phyloP scores from a whole-genome alignment of 1,139 yeast genomes.

The Diutina rugosa region DNA sequence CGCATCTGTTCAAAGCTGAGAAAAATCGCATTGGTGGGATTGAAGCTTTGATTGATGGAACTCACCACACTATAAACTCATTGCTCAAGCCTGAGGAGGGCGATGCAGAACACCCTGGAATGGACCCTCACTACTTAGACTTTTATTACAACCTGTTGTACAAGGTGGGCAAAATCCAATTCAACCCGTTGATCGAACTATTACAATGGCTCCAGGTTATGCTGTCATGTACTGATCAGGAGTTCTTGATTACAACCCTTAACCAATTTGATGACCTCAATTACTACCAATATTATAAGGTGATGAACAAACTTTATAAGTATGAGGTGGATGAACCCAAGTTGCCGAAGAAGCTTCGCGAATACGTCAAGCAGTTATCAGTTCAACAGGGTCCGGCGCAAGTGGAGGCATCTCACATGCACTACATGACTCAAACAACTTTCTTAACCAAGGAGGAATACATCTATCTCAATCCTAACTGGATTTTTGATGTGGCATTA shows the following conservation, averaged over 20 bases:
- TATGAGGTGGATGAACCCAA: conserved; percentile 74
- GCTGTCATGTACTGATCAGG: conserved; percentile 45
- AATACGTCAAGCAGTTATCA: conserved; percentile 18
- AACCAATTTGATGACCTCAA: conserved; percentile 48
- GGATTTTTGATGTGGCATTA: conserved; percentile 36
- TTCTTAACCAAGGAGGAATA: conserved; percentile 28
- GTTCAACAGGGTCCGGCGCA: conserved; percentile 29
- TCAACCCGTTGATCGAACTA: conserved; percentile 65
- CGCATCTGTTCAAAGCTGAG: conserved; percentile 48
- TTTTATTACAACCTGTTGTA: conserved; percentile 47
- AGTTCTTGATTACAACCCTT: conserved; percentile 42
- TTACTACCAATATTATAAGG: conserved; percentile 58
- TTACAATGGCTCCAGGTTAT: conserved; percentile 87
- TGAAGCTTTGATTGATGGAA: conserved; percentile 13
- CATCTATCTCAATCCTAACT: conserved; percentile 35
- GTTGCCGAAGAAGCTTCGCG: conserved; percentile 34
- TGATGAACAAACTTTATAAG: conserved; percentile 56
- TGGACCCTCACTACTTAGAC: conserved; percentile 19
- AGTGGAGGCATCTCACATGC: conserved; percentile 18
- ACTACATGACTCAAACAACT: conserved; percentile 31
- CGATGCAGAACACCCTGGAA: conserved; percentile 5
- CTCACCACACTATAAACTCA: background rate
- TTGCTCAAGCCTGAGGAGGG: background rate
- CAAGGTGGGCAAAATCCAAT: conserved; percentile 49
- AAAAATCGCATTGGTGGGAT: conserved; percentile 51